Evolutionary conservation across 495 filamentous ascomycete genomes (phyloP).

Genomic region (Podospora pseudocomata): DNA sequence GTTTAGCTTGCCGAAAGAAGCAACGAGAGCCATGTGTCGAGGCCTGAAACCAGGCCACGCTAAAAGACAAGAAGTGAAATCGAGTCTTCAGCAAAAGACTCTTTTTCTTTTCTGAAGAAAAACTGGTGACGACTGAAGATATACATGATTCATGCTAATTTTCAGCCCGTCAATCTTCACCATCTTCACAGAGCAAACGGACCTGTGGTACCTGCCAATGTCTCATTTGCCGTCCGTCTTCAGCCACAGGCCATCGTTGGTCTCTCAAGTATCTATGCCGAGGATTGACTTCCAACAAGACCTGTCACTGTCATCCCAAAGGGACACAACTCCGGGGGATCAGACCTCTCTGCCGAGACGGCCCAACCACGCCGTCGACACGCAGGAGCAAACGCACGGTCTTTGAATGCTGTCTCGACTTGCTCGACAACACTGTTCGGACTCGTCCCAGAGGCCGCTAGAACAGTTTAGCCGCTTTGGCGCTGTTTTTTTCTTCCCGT

Average conservation of each 20-base stretch:
- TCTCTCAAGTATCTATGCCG: not conserved
- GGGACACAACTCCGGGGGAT: not conserved
- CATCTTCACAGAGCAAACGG: not conserved
- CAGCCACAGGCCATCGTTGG: conserved; percentile 5
- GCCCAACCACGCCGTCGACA: not conserved
- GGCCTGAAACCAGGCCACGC: not conserved
- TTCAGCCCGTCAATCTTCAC: conserved; percentile 2
- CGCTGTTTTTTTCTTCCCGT: conserved; percentile 8
- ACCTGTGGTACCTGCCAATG: not conserved
- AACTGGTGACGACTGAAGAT: not conserved
- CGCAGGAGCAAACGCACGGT: conserved; percentile 11
- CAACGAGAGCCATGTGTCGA: not conserved
- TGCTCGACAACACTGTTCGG: not conserved
- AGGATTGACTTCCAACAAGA: not conserved
- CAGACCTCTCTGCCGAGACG: conserved; percentile 11
- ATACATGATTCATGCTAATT: conserved; percentile 15
- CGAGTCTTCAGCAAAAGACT: too few species aligned
- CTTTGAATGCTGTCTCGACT: conserved; percentile 1
- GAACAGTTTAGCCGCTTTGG: conserved; percentile 9
- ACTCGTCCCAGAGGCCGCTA: conserved; percentile 1
- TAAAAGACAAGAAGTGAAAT: too few species aligned
- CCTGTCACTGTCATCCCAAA: not conserved
- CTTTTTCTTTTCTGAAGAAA: not conserved
- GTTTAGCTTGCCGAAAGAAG: conserved; percentile 4
- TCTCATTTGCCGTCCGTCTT: not conserved